phyloP scores from a whole-genome alignment of 2,329 filamentous ascomycete species.

The Blastomyces silverae region DNA sequence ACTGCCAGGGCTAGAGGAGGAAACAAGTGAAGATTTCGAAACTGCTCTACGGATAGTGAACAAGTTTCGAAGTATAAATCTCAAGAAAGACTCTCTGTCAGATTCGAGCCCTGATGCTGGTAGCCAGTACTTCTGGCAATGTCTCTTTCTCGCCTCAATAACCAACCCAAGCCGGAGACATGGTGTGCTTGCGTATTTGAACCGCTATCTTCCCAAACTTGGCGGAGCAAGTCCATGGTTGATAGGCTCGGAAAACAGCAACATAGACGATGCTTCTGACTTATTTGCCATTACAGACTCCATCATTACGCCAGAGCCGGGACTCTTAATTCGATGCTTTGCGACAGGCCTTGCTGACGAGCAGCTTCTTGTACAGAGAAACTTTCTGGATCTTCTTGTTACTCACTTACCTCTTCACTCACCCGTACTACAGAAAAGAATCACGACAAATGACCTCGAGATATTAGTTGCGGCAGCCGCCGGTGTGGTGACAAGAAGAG shows the following conservation, averaged over 20 bases:
- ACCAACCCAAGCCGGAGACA: slow-evolving; percentile 78
- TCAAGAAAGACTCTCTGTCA: slow-evolving; percentile 29
- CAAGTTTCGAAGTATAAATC: slow-evolving; percentile 58
- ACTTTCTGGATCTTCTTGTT: slow-evolving; percentile 87
- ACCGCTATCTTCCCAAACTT: slow-evolving; percentile 69
- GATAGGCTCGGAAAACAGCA: slow-evolving; percentile 28
- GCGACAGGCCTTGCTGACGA: slow-evolving; percentile 81
- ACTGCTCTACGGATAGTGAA: slow-evolving; percentile 72
- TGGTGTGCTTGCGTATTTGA: slow-evolving; percentile 80
- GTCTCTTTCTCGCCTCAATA: slow-evolving; percentile 87
- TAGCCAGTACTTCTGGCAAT: slow-evolving; percentile 96
- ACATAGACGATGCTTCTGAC: slow-evolving; percentile 25
- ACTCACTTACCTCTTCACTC: slow-evolving; percentile 83
- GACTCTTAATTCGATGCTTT: slow-evolving; percentile 82
- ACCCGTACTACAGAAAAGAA: slow-evolving; percentile 65
- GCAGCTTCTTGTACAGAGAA: slow-evolving; percentile 85
- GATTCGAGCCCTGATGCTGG: slow-evolving; percentile 48
- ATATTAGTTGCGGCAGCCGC: slow-evolving; percentile 73
- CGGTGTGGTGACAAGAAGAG: slow-evolving; percentile 79
- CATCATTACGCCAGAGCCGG: slow-evolving; percentile 70
- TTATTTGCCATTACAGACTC: slow-evolving; percentile 39
- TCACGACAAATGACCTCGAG: slow-evolving; percentile 69
- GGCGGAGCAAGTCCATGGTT: slow-evolving; percentile 38
- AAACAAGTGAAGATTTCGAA: slow-evolving; percentile 96
- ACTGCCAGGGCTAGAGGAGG: slow-evolving; percentile 86